Evolutionary conservation across 176 grass and related monocot genomes (phyloP), one percentile per base, ranked within the genome.

Genomic region (Aegilops longissima): DNA sequence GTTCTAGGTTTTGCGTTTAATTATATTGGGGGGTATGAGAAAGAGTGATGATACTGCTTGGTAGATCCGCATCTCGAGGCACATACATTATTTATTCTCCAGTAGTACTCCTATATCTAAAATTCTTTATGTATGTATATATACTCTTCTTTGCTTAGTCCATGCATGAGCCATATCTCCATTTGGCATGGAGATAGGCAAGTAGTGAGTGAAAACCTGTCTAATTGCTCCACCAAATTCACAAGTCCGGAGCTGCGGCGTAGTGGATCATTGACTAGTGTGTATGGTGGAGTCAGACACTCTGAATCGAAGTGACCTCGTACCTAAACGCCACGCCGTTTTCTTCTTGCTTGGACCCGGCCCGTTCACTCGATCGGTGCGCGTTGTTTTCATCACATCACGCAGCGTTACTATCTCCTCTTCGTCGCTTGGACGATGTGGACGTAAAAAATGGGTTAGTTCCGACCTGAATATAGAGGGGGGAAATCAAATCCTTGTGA

Each of bases 271-370:
- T 44, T 11, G 2, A 44, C 2, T 11, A 34, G 10, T 33, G 13
- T 51, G 20, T 25, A 30, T 9, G 42, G 31, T 12, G 81, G 18
- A 56, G 67, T 40, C 52, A 44, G 56, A 27, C 24, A 18, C 5
- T 29, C 42, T 69, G 64, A 45, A 84, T 84, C 39, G 24, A 45
- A 65, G 82, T 76, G 82, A 64, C 7, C 4, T 76, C 11, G 17
- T 76, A 65, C 58, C 71, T 51, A 84, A 84, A 45, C 10, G 36
- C 13, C 54, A 24, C 0, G 52, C 14, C 5, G 16, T 73, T 24
- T 73, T 29, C 8, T 45, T 73, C 51, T 40, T 70, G 2, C 12
- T 80, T 27, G 20, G 35, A 36, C 35, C 35, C 35, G 35, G 35
- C 35, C 35, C 35, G 0, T 36, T 36, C 35, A 36, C 35, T 36